phyloP scores from a whole-genome alignment of 208 protist genomes.

The Leishmania tropica region DNA sequence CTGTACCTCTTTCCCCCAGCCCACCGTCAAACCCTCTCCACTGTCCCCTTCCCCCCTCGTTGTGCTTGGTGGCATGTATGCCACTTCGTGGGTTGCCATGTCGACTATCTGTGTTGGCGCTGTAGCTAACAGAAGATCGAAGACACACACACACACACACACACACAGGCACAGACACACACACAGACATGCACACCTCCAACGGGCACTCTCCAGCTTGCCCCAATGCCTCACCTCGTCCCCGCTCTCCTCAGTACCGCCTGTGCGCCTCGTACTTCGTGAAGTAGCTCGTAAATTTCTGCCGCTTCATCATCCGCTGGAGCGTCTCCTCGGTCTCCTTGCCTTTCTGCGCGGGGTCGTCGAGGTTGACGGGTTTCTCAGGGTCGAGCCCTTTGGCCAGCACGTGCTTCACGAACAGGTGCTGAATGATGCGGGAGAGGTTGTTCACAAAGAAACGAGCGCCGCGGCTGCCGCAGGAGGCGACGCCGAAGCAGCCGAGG shows the following conservation, averaged over 20 bases:
- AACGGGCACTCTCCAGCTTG: background rate
- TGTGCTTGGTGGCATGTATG: background rate
- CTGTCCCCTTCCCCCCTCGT: background rate
- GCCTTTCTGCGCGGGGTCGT: slow-evolving; percentile 44
- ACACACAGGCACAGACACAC: background rate
- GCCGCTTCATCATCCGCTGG: slow-evolving; percentile 49
- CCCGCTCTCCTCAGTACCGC: slow-evolving; percentile 34
- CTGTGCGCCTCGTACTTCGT: slow-evolving; percentile 71
- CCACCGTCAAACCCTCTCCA: background rate
- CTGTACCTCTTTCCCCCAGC: background rate
- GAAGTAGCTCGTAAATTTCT: slow-evolving; percentile 66
- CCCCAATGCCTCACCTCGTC: background rate
- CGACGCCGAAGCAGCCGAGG: slow-evolving; percentile 77
- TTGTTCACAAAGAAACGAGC: slow-evolving; percentile 64
- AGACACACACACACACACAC: background rate
- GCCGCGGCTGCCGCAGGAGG: slow-evolving; percentile 63
- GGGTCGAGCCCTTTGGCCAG: slow-evolving; percentile 58
- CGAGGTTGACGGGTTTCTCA: slow-evolving; percentile 48
- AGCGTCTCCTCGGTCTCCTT: slow-evolving; percentile 44
- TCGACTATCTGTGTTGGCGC: background rate
- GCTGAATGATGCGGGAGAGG: slow-evolving; percentile 68
- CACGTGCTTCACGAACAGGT: slow-evolving; percentile 80
- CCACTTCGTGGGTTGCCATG: background rate
- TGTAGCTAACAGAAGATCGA: background rate
- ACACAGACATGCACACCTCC: background rate